Percentiles rank a stretch among this genome's conserved stretches.
These are phyloP conservation scores for Lunasporangiospora selenospora DNA, from an alignment of 192 early-diverging fungal genomes.

Conservation along the genomic window DNA sequence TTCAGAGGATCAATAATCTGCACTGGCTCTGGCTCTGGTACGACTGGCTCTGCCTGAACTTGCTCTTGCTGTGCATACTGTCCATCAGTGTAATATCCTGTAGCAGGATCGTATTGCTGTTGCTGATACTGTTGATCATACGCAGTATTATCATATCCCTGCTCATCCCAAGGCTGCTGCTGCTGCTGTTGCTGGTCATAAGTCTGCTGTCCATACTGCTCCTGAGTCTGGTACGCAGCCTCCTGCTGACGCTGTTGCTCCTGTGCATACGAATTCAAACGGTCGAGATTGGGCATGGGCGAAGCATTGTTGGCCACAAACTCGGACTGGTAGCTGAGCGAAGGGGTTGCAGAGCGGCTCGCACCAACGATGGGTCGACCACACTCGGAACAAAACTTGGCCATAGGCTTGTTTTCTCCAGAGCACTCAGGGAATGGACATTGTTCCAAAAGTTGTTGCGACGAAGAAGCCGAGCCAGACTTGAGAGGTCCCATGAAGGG, in stretches of 20 bases:
- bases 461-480: slow-evolving; percentile 20
- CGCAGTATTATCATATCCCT: background rate
- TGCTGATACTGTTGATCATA: background rate
- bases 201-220: slow-evolving; percentile 7
- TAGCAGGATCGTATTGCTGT: background rate
- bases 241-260: slow-evolving; percentile 11
- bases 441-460: slow-evolving; percentile 3
- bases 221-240: slow-evolving; percentile 1
- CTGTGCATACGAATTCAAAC: slow-evolving; percentile 34
- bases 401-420: slow-evolving; percentile 50
- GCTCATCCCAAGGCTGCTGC: background rate
- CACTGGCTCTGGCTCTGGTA: background rate
- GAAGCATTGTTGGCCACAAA: slow-evolving; percentile 7
- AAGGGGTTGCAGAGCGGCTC: slow-evolving; percentile 31
- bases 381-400: slow-evolving; percentile 58
- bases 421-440: slow-evolving; percentile 50
- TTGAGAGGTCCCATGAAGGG: slow-evolving; percentile 37
- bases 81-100: background rate
- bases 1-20: slow-evolving; percentile 28
- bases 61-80: background rate
- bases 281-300: slow-evolving; percentile 27
- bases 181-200: background rate
- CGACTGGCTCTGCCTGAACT: too few species aligned
- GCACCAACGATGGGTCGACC: slow-evolving; percentile 36
- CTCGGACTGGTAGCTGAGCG: slow-evolving; percentile 17